Evolutionary conservation across 1,284 basidiomycete genomes (phyloP).

Genomic region (Meira miltonrushii): DNA sequence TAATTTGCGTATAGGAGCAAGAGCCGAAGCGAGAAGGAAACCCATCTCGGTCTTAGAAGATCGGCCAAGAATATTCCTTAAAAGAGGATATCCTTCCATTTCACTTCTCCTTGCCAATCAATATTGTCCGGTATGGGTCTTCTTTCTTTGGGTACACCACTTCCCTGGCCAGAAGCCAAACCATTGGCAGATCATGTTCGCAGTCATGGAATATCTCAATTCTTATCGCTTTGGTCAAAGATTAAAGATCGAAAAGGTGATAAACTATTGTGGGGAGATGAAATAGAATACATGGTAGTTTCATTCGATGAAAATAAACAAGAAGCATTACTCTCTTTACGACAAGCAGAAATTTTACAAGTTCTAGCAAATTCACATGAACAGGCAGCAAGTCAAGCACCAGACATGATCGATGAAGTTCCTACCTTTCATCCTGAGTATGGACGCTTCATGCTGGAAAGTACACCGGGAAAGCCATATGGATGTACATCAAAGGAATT

Average conservation of each 20-base stretch:
- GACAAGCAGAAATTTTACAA: constrained; percentile 86
- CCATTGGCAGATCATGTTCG: constrained; percentile 75
- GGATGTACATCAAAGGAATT: constrained; percentile 78
- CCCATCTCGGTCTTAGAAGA: too few species aligned
- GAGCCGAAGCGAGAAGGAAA: too few species aligned
- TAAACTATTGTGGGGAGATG: constrained; percentile 95
- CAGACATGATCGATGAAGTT: constrained; percentile 61
- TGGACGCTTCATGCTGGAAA: constrained; percentile 97
- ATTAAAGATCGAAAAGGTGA: constrained; percentile 89
- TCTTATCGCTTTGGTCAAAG: constrained; percentile 84
- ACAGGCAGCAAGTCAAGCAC: constrained; percentile 60
- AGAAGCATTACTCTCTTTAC: constrained; percentile 79
- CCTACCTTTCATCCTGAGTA: constrained; percentile 99
- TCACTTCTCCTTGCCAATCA: too few species aligned
- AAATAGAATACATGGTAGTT: constrained; percentile 97
- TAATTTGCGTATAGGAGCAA: too few species aligned
- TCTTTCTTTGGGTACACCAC: constrained; percentile 85
- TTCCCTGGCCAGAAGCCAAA: constrained; percentile 85
- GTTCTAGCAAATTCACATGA: constrained; percentile 59
- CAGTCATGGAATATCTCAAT: constrained; percentile 88
- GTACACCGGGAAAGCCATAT: constrained; percentile 91
- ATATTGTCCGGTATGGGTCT: constrained; percentile 88
- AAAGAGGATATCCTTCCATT: too few species aligned
- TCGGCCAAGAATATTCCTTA: too few species aligned
- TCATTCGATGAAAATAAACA: constrained; percentile 72